Evolutionary conservation across 176 grass and related monocot species (phyloP).

Genomic region (Sorghum bicolor): Sorghum_bicolor_NCBIv3 NC_012877.2:47994501-47995000

Average conservation of each 20-base stretch:
- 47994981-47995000: neutral
- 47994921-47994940: neutral
- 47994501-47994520: neutral
- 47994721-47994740: neutral
- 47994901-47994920: neutral
- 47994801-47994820: neutral
- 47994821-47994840: neutral
- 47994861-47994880: neutral
- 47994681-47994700: neutral
- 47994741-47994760: neutral
- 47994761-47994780: neutral
- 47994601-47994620: too few relatives aligned
- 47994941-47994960: neutral
- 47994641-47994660: neutral
- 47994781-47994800: neutral
- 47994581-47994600: neutral
- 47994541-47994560: neutral
- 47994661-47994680: neutral
- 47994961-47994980: neutral
- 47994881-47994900: neutral
- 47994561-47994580: neutral
- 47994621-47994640: neutral
- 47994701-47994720: neutral
- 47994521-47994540: conserved; percentile 6
- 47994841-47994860: neutral